These are phyloP conservation scores for Pneumocystis carinii DNA, from an alignment of 1,139 yeast species.

Conservation along the genomic window DNA sequence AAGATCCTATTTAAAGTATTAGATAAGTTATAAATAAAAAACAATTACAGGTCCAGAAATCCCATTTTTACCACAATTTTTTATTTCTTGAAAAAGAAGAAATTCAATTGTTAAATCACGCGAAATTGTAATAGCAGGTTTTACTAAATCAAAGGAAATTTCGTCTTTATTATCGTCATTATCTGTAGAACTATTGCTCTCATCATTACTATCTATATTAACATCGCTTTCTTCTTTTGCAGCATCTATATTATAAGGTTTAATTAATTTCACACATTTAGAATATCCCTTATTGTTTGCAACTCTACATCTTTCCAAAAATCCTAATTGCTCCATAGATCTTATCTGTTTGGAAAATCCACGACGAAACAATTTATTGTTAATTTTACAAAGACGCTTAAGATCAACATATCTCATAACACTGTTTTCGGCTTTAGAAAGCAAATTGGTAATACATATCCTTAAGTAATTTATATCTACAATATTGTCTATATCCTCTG, in stretches of 20 bases:
- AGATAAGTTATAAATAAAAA: background rate
- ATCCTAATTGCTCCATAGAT: background rate
- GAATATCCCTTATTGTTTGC: background rate
- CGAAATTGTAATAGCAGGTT: background rate
- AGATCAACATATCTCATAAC: background rate
- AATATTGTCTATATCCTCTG: background rate
- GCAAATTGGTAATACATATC: background rate
- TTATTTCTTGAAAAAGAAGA: background rate
- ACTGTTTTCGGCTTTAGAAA: background rate
- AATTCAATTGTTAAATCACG: background rate
- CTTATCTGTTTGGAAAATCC: background rate
- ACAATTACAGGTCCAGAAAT: background rate
- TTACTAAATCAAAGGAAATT: background rate
- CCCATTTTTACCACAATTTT: background rate
- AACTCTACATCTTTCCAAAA: background rate
- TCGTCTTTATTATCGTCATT: background rate
- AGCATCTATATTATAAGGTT: background rate
- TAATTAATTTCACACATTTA: background rate
- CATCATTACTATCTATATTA: background rate
- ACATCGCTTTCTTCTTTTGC: background rate
- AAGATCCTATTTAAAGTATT: background rate
- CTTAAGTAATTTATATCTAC: background rate
- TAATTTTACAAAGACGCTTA: background rate
- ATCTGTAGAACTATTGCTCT: background rate
- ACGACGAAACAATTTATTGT: background rate